A percentile compares a stretch with the other conserved stretches of the same genome.
These are phyloP conservation scores for Pseudocercospora pini-densiflorae DNA, from an alignment of 2,329 filamentous ascomycete species.

Conservation along the genomic window DNA sequence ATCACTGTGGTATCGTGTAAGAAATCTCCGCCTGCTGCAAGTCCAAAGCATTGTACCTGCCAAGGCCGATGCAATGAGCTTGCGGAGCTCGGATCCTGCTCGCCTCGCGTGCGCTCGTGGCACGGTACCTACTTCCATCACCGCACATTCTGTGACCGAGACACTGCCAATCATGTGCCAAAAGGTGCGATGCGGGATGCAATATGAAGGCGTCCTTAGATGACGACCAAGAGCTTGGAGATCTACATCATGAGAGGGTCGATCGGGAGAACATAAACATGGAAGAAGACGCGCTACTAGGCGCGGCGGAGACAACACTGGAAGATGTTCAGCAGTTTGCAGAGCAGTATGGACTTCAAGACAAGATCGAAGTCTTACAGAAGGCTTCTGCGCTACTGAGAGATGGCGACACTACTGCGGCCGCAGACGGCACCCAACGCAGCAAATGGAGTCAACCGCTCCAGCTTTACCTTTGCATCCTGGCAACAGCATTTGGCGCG, in stretches of 20 bases:
- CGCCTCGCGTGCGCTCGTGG: not conserved
- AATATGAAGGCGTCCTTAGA: not conserved
- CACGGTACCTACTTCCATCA: not conserved
- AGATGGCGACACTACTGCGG: not conserved
- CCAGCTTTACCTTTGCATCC: constrained; percentile 52
- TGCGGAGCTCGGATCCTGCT: not conserved
- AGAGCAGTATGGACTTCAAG: constrained; percentile 4
- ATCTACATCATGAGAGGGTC: not conserved
- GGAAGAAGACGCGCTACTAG: constrained; percentile 6
- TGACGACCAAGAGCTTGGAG: constrained; percentile 1
- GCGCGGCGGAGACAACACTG: not conserved
- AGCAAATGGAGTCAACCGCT: constrained; percentile 11
- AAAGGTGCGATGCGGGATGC: not conserved
- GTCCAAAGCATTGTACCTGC: not conserved
- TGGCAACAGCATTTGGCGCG: constrained; percentile 10
- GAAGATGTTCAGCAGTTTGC: not conserved
- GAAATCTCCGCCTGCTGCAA: too few relatives aligned
- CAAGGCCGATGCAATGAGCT: not conserved
- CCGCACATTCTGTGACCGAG: not conserved
- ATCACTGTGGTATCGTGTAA: too few relatives aligned
- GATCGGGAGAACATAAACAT: not conserved
- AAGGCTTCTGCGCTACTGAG: not conserved
- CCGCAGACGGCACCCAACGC: not conserved
- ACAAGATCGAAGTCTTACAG: not conserved
- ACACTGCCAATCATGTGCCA: not conserved